Evolutionary conservation across 257 asterid genomes (phyloP).

Genomic region (Fraxinus anomala): DNA sequence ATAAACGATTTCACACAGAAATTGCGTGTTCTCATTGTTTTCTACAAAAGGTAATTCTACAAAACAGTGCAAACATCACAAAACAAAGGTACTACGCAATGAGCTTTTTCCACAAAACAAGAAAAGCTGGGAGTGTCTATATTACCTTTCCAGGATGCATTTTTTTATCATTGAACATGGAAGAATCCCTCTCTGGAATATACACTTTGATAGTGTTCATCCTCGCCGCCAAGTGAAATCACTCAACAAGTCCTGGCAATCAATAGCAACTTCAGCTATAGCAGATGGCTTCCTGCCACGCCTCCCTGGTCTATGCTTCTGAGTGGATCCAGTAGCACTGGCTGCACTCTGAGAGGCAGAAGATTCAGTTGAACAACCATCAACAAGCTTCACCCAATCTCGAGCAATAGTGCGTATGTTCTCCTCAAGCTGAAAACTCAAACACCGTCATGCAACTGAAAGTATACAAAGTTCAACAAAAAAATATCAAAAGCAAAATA

Average conservation of each 20-base stretch:
- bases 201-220: slow-evolving; percentile 48
- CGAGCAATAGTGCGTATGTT: slow-evolving; percentile 64
- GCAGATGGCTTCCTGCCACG: slow-evolving; percentile 64
- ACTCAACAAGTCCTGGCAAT: slow-evolving; percentile 33
- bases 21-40: too few species aligned
- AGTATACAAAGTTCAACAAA: slow-evolving; percentile 19
- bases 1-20: too few species aligned
- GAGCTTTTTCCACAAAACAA: slow-evolving; percentile 24
- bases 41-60: background rate
- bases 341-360: slow-evolving; percentile 46
- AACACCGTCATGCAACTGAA: slow-evolving; percentile 33
- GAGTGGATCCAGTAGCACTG: slow-evolving; percentile 57
- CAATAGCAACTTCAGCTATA: slow-evolving; percentile 43
- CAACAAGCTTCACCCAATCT: slow-evolving; percentile 75
- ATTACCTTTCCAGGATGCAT: slow-evolving; percentile 69
- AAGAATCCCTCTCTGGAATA: slow-evolving; percentile 60
- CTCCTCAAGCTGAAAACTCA: slow-evolving; percentile 68
- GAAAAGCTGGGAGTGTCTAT: slow-evolving; percentile 9
- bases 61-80: slow-evolving; percentile 22
- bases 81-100: slow-evolving; percentile 16
- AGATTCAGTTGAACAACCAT: slow-evolving; percentile 51
- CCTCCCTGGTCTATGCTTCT: slow-evolving; percentile 77
- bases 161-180: slow-evolving; percentile 54
- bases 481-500: slow-evolving; percentile 13
- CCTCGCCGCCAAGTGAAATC: slow-evolving; percentile 86